Base-by-base conservation (phyloP, 1,284 basidiomycete genomes). In the Omphalotus olearius region DNA sequence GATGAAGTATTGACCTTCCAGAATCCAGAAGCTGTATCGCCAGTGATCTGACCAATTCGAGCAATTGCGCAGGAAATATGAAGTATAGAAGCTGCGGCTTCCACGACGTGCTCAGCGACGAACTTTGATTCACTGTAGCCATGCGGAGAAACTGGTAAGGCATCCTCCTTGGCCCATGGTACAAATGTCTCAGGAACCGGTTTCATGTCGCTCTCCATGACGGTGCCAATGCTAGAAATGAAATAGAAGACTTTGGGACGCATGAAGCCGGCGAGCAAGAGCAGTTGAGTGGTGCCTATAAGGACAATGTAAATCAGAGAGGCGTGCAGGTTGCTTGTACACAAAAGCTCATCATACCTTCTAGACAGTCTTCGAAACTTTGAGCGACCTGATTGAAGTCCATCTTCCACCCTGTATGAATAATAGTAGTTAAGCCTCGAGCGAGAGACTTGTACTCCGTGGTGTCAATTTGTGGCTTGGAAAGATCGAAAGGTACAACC, bases 101-200 rank as follows among this genome's bases (percentile, higher is more conserved):
- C 30, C 2, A 57, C 40, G 13, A 52, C 46, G 37, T 55, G 47
- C 33, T 57, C 56, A 26, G 44, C 38, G 20, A 57, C 40, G 18
- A 57, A 57, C 38, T 57, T 57, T n/a, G 56, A 57, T 38, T 57
- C 53, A 33, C 53, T 55, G 44, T 57, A 57, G 14, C 56, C 56
- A 40, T 57, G 56, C 2, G 45, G 50, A 5, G 56, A 55, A 14
- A 50, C 56, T 18, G 40, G 30, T 7, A 52, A 23, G 13, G 44
- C 39, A 9, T 47, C 42, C 9, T 45, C 50, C 14, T 55, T 52
- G 10, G 46, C 18, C 56, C 56, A 57, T 14, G 39, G 30, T 16
- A 14, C 35, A 10, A 55, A 25, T 26, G 26, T 49, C 40, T 57
- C 56, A 23, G 46, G 45, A 17, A 55, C 53, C 7, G 56, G 56